Base-by-base conservation (phyloP, 2,329 filamentous ascomycete species). In the Tolypocladium cylindrosporum region DNA sequence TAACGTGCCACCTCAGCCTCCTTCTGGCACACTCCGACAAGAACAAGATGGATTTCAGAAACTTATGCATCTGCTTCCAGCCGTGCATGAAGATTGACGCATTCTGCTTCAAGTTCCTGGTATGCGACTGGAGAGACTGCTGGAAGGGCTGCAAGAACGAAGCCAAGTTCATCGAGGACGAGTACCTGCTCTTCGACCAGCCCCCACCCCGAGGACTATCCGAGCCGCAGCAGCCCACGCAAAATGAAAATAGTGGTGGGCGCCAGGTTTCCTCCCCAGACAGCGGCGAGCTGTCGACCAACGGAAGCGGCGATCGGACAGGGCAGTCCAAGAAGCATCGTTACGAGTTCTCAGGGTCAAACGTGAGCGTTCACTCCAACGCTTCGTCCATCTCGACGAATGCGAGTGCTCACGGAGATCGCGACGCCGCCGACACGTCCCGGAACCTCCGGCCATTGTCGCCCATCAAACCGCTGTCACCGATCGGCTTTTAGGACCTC, bases 1-100 rank as follows among this genome's bases (percentile, higher is more conserved):
- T 97, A 65, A 97, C 93, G 40, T 97, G 93, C 73, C 93, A 97
- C 67, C 85, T 97, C 54, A 96, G 91, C 66, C 82, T 97, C 34
- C 81, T 97, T 11, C 86, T 96, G 65, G 91, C 90, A 1, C 93
- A 96, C 71, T 89, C 91, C 31, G 90, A 95, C 63, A 92, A 93
- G 77, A 97, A 97, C 81, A 96, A 96, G 77, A 97, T 97, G 93
- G 91, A 96, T 69, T 96, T 93, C 70, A 86, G 90, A 68, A 97
- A 97, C 64, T 78, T 97, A 31, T 96, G 91, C 75, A 96, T 97
- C 65, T 97, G 93, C 76, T 97, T 97, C 73, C 91, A 96, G 72
- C 93, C 93, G 4, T 96, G 91, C 72, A 91, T 97, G 83, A 96
- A 93, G 74, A 94, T 97, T 59, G 93, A 97, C 67, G 87, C 87